Conservation (phyloP, 1,284 basidiomycete species). For the Boletellus deceptivus region DNA sequence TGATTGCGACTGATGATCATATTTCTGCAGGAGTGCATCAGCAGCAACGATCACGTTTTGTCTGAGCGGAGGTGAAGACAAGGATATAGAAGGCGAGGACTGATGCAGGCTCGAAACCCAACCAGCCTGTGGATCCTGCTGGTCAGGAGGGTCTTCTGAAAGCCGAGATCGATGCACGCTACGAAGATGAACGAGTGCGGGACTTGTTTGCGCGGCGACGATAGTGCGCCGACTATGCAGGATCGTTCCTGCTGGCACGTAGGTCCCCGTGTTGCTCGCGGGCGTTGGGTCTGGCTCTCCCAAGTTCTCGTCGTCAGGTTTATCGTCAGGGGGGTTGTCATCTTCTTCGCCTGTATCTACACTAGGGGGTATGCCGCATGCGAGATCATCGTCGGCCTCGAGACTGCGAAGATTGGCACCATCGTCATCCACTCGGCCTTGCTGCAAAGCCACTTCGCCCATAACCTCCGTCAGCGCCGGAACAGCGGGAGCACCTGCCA, state of each 20-base stretch:
- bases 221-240: conserved; percentile 45
- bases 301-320: conserved; percentile 26
- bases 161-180: conserved; percentile 50
- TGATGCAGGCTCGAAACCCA: conserved; percentile 49
- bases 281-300: conserved; percentile 4
- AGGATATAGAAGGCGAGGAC: conserved; percentile 65
- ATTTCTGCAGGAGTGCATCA: conserved; percentile 60
- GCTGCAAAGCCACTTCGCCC: conserved; percentile 86
- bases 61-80: conserved; percentile 44
- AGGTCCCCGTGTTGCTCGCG: conserved; percentile 27
- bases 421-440: conserved; percentile 72
- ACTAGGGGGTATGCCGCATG: conserved; percentile 8
- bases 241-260: conserved; percentile 12
- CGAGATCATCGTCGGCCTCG: conserved; percentile 43
- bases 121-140: conserved; percentile 50
- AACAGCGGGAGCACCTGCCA: conserved; percentile 79
- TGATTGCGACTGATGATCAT: conserved; percentile 65
- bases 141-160: conserved; percentile 72
- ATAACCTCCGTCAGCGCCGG: conserved; percentile 70
- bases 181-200: conserved; percentile 58
- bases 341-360: conserved; percentile 42
- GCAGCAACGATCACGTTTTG: conserved; percentile 44
- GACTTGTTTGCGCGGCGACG: conserved; percentile 67
- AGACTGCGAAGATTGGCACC: conserved; percentile 48
- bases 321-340: conserved; percentile 30